Conservation (phyloP, 192 early-diverging fungal genomes). For the Radiomyces spectabilis region DNA sequence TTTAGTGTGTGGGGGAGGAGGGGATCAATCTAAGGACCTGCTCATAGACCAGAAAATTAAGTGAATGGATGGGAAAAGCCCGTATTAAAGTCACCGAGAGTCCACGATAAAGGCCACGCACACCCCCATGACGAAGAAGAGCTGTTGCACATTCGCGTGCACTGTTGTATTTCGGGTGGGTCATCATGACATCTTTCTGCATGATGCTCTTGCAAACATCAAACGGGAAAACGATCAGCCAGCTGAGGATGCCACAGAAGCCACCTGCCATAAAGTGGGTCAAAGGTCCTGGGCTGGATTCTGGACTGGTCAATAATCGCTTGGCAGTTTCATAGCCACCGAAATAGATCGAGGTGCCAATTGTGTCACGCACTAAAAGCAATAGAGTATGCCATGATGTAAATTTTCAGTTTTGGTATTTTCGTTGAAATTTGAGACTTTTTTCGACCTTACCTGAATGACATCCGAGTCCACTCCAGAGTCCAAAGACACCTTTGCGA, state of each 20-base stretch:
- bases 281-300: conserved; percentile 39
- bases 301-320: conserved; percentile 19
- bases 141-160: conserved; percentile 37
- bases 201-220: conserved; percentile 69
- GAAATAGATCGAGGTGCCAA: conserved; percentile 71
- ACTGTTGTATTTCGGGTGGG: conserved; percentile 30
- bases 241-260: conserved; percentile 66
- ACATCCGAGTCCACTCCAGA: conserved; percentile 34
- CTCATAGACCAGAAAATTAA: conserved; percentile 61
- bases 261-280: conserved; percentile 73
- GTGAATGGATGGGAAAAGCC: conserved; percentile 70
- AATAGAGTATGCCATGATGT: too few relatives aligned
- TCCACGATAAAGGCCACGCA: conserved; percentile 62
- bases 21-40: too few relatives aligned
- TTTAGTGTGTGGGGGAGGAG: too few relatives aligned
- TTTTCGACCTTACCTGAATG: too few relatives aligned
- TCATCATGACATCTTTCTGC: conserved; percentile 58
- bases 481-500: conserved; percentile 37
- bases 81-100: conserved; percentile 67
- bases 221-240: conserved; percentile 70
- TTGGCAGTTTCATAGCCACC: conserved; percentile 55
- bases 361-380: conserved; percentile 49
- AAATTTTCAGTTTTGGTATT: too few relatives aligned
- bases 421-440: background rate
- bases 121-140: conserved; percentile 45